phyloP scores from a whole-genome alignment of 2,329 filamentous ascomycete genomes.

The Fusarium mexicanum region DNA sequence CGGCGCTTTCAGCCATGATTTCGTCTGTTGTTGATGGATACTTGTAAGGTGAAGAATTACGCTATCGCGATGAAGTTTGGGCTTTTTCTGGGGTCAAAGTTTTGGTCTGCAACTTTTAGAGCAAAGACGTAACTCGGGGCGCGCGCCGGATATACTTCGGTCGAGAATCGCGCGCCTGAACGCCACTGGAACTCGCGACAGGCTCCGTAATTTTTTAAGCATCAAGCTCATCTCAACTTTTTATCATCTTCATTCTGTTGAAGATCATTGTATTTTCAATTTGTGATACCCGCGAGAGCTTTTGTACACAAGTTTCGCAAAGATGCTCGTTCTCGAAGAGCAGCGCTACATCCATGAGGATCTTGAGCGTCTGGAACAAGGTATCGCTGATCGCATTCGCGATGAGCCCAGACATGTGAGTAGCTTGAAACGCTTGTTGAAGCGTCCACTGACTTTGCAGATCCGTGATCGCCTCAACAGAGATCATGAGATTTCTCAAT shows the following conservation, averaged over 20 bases:
- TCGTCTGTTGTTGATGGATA: slow-evolving; percentile 5
- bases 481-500: slow-evolving; percentile 90
- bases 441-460: slow-evolving; percentile 55
- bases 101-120: slow-evolving; percentile 39
- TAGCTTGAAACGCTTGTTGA: slow-evolving; percentile 26
- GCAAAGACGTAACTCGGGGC: slow-evolving; percentile 10
- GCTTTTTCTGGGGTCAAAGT: slow-evolving; percentile 36
- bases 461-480: slow-evolving; percentile 88
- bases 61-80: slow-evolving; percentile 26
- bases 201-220: slow-evolving; percentile 43
- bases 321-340: slow-evolving; percentile 90
- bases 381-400: slow-evolving; percentile 85
- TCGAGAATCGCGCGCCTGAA: slow-evolving; percentile 19
- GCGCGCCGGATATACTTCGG: slow-evolving; percentile 47
- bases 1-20: slow-evolving; percentile 85
- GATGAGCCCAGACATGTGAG: slow-evolving; percentile 89
- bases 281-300: neutral
- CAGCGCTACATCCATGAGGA: slow-evolving; percentile 96
- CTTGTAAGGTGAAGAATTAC: neutral
- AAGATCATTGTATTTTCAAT: neutral
- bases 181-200: slow-evolving; percentile 43
- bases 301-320: slow-evolving; percentile 1
- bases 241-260: slow-evolving; percentile 4
- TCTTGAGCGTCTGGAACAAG: slow-evolving; percentile 93
- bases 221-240: slow-evolving; percentile 30